A percentile compares a stretch with the other conserved stretches of the same genome.
Conservation (phyloP, 768 basidiomycete species). For the Neoboletus magnificus region DNA sequence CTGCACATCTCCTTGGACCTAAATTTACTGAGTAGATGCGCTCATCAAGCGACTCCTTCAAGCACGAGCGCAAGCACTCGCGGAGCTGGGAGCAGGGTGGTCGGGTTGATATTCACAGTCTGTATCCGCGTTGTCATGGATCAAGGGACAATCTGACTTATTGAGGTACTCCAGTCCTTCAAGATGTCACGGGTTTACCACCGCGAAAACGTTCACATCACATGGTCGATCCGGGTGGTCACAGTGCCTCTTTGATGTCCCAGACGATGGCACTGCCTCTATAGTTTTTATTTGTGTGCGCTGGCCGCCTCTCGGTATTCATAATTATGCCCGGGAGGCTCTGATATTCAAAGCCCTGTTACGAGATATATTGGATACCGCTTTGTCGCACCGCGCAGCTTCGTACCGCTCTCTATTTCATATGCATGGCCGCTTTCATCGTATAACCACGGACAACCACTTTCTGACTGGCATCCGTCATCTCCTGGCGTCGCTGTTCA, state of each 20-base stretch:
- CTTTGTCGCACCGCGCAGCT: constrained; percentile 10
- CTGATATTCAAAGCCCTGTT: constrained; percentile 11
- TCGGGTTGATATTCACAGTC: constrained; percentile 32
- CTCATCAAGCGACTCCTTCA: constrained; percentile 38
- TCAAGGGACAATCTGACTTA: constrained; percentile 6
- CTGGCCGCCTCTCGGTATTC: constrained; percentile 22
- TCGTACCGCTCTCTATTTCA: constrained; percentile 11
- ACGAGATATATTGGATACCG: constrained; percentile 11
- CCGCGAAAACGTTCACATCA: constrained; percentile 63
- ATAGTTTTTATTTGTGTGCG: constrained; percentile 32
- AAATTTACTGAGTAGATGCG: constrained; percentile 35
- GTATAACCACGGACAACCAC: constrained; percentile 17
- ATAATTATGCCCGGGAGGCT: constrained; percentile 16
- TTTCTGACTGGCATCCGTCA: constrained; percentile 6
- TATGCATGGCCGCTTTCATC: constrained; percentile 13
- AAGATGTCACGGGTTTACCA: constrained; percentile 53
- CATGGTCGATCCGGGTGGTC: constrained; percentile 55
- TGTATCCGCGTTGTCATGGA: constrained; percentile 13
- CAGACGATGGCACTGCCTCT: constrained; percentile 55
- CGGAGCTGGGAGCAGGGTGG: constrained; percentile 59
- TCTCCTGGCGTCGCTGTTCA: constrained; percentile 6
- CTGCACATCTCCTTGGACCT: constrained; percentile 16
- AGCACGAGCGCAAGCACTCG: constrained; percentile 53
- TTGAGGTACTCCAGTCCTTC: constrained; percentile 23
- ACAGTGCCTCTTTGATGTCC: constrained; percentile 50